phyloP scores from a whole-genome alignment of 2,329 filamentous ascomycete species.

The Fusarium paranaense region DNA sequence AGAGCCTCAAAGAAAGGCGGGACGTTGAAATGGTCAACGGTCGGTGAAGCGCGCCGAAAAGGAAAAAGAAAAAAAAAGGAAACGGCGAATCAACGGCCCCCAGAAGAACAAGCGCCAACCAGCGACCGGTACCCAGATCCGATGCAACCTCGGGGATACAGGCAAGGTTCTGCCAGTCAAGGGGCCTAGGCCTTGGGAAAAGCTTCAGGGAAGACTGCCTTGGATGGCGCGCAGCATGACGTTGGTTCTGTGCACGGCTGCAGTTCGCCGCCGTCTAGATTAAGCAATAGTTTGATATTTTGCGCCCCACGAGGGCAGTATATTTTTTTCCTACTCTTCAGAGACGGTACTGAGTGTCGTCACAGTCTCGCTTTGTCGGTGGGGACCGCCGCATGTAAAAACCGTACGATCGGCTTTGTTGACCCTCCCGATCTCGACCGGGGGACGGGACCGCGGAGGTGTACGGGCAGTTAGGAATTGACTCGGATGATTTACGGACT shows the following conservation, averaged over 20 bases:
- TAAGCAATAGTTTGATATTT: conserved; percentile 13
- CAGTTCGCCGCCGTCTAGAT: conserved; percentile 15
- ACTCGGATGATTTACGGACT: conserved; percentile 17
- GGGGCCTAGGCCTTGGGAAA: conserved; percentile 12
- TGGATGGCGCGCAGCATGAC: conserved; percentile 31
- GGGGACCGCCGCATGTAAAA: conserved; percentile 14
- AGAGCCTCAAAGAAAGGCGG: conserved; percentile 11
- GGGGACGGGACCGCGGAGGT: conserved; percentile 4
- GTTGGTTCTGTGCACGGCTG: conserved; percentile 27
- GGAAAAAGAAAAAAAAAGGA: conserved; percentile 3
- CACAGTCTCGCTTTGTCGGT: conserved; percentile 19
- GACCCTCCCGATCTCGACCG: conserved; percentile 11
- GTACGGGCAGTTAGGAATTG: not conserved
- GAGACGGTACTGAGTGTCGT: conserved; percentile 18
- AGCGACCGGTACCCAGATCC: conserved; percentile 23
- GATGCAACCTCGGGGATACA: conserved; percentile 19
- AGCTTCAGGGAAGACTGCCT: conserved; percentile 1
- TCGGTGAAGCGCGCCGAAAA: not conserved
- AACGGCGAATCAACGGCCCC: conserved; percentile 23
- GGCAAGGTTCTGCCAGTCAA: conserved; percentile 10
- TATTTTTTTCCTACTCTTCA: not conserved
- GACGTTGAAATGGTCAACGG: conserved; percentile 20
- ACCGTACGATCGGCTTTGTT: conserved; percentile 30
- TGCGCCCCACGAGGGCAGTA: not conserved
- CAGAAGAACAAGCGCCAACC: conserved; percentile 8